These are phyloP conservation scores for Rutidosis leptorrhynchoides DNA, from an alignment of 129 eudicot genomes.

Conservation along the genomic window DNA sequence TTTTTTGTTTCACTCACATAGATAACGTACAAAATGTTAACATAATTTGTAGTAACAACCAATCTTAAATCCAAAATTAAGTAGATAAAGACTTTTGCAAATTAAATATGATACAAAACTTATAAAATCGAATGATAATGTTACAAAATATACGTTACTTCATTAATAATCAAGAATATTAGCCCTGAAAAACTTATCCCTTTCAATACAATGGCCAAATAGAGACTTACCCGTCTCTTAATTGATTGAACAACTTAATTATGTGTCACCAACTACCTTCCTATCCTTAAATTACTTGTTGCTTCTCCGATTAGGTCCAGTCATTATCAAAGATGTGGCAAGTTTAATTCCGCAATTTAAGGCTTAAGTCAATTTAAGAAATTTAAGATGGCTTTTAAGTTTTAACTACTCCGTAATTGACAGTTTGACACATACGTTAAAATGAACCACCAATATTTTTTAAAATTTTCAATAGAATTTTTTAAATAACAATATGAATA, in stretches of 20 bases:
- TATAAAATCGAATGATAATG: neutral
- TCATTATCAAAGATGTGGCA: constrained; percentile 16
- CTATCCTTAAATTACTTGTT: constrained; percentile 7
- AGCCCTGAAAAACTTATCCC: neutral
- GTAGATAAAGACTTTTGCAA: neutral
- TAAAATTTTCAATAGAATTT: neutral
- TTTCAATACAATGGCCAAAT: neutral
- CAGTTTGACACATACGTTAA: neutral
- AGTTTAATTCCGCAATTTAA: constrained; percentile 7
- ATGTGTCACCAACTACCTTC: constrained; percentile 3
- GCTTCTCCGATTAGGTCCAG: constrained; percentile 7
- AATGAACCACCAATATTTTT: neutral
- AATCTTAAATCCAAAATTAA: neutral
- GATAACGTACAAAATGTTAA: neutral
- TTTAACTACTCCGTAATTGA: too few species aligned
- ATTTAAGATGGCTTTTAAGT: neutral
- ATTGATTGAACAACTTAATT: constrained; percentile 12
- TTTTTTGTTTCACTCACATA: constrained; percentile 4
- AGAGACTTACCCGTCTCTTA: neutral
- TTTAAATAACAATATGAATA: too few species aligned
- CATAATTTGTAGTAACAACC: too few species aligned
- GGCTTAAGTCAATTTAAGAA: neutral
- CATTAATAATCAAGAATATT: neutral
- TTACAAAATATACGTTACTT: neutral
- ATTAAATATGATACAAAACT: neutral